Evolutionary conservation across 2,329 filamentous ascomycete species (phyloP), one percentile per base, ranked within the genome.

Genomic region (Cucurbitaria berberidis): DNA sequence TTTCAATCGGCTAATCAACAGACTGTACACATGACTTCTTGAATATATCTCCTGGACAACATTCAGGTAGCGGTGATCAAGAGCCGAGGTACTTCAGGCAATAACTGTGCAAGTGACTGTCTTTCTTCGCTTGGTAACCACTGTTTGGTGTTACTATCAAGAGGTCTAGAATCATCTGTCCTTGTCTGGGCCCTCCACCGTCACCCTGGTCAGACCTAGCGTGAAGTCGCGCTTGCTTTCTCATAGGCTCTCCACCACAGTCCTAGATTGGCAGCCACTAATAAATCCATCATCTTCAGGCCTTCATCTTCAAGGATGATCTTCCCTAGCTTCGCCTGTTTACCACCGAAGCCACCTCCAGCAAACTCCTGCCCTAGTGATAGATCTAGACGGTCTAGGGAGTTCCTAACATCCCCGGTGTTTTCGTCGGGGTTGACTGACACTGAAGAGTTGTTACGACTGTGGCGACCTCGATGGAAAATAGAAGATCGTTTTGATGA

Each of bases 201-300:
- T n/a, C 2, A 24, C 19, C 10, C 11, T n/a, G 8, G 19, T 15
- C 8, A 34, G 4, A 3, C 18, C 10, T 39, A 22, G 36, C 22
- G 29, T 16, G 22, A 42, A 27, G 40, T 27, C 24, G 16, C 19
- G 16, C 32, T 57, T 7, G 62, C 59, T 43, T 78, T 81, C 65
- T 91, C 89, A 84, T 92, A 97, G 3, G 90, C 86, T 64, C 87
- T 87, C 93, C 93, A 98, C 91, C 93, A 99, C 15, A 98, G 79
- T 1, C 90, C 91, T 77, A 99, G 85, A 70, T 96, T 97, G 10
- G 92, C 89, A 3, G 93, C 91, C 18, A 99, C 91, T 0, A 96
- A 81, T 53, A 99, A 75, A 79, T 99, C 95, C 66, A 98, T 76
- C 93, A 99, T 98, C 79, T 96, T 96, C 60, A 96, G 77, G 0